These are phyloP conservation scores for Cytospora leucostoma DNA, from an alignment of 2,329 filamentous ascomycete genomes.

Conservation along the genomic window DNA sequence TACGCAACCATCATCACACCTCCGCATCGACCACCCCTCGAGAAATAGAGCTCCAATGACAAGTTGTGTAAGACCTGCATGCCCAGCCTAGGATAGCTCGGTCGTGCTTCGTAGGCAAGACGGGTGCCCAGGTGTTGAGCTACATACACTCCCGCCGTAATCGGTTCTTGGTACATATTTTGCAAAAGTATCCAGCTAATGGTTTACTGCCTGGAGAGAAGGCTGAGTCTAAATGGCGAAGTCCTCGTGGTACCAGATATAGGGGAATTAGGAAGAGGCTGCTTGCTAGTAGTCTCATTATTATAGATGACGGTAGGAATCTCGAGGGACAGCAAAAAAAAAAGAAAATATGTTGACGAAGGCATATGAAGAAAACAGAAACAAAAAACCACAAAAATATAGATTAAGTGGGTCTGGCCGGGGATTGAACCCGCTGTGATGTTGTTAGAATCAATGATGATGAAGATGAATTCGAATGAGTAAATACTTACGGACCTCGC, in stretches of 20 bases:
- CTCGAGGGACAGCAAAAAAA: no score
- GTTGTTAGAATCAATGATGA: not conserved
- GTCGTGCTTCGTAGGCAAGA: not conserved
- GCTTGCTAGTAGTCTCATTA: no score
- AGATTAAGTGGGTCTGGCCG: conserved; percentile 20
- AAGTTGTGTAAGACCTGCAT: conserved; percentile 2
- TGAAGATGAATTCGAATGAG: not conserved
- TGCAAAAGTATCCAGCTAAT: not conserved
- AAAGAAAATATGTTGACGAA: not conserved
- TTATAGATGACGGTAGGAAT: no score
- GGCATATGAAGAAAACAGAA: not conserved
- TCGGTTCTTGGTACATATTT: not conserved
- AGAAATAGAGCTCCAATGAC: conserved; percentile 3
- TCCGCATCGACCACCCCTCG: conserved; percentile 12
- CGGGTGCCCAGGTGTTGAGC: conserved; percentile 6
- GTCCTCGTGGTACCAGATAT: no score
- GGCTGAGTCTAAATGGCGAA: no score
- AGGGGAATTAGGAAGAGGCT: no score
- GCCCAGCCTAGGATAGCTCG: not conserved
- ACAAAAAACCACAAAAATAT: not conserved
- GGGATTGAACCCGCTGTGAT: conserved; percentile 15
- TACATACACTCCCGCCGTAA: not conserved
- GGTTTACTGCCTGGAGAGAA: not conserved
- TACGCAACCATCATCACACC: conserved; percentile 7
- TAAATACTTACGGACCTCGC: conserved; percentile 15